A percentile compares a stretch with the other conserved stretches of the same genome.
Evolutionary conservation across 805 yeast genomes (phyloP).

Genomic region (Candida nonsorbophila): DNA sequence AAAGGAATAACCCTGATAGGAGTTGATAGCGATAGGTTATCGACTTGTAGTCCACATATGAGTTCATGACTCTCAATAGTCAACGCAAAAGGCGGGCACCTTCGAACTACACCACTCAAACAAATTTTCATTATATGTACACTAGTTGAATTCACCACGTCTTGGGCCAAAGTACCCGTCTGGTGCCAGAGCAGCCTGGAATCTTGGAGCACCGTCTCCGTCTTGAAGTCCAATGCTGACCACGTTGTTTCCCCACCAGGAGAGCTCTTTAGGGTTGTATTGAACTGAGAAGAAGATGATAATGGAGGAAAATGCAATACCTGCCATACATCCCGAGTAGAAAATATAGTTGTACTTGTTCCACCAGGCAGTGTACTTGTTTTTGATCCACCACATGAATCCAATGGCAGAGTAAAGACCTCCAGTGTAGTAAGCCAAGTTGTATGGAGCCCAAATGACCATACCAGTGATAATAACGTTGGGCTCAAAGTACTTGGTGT

Average conservation of each 20-base stretch:
- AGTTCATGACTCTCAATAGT: too few species aligned
- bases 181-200: conserved; percentile 15
- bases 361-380: conserved; percentile 22
- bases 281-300: conserved; percentile 30
- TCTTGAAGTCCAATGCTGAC: conserved; percentile 29
- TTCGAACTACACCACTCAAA: too few species aligned
- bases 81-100: too few species aligned
- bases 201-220: conserved; percentile 19
- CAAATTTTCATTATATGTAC: too few species aligned
- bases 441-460: conserved; percentile 23
- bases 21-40: too few species aligned
- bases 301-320: conserved; percentile 23
- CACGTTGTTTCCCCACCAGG: conserved; percentile 23
- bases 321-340: conserved; percentile 20
- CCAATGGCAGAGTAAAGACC: conserved; percentile 17
- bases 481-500: conserved; percentile 23
- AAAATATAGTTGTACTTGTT: conserved; percentile 26
- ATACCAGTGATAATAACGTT: conserved; percentile 23
- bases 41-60: too few species aligned
- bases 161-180: too few species aligned
- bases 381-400: conserved; percentile 21
- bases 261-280: conserved; percentile 17
- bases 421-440: conserved; percentile 19
- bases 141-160: too few species aligned
- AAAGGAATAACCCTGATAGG: too few species aligned